These are phyloP conservation scores for Gloeopeniophorella convolvens DNA, from an alignment of 768 basidiomycete genomes.

Conservation along the genomic window DNA sequence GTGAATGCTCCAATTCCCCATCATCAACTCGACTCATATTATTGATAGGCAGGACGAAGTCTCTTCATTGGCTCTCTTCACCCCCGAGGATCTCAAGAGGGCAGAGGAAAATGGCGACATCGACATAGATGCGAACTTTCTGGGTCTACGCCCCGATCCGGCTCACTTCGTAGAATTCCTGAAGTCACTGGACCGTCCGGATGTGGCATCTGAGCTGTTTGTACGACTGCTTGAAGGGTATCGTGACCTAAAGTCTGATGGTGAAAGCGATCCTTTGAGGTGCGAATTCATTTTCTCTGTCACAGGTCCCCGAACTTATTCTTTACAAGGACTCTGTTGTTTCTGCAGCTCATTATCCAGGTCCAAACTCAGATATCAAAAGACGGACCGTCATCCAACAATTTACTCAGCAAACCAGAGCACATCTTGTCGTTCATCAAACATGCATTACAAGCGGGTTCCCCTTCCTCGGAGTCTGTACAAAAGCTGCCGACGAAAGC, in stretches of 20 bases:
- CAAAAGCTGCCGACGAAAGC: neutral
- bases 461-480: conserved; percentile 9
- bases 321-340: conserved; percentile 52
- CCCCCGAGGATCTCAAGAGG: conserved; percentile 41
- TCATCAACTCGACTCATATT: neutral
- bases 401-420: conserved; percentile 56
- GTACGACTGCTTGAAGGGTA: conserved; percentile 69
- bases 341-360: conserved; percentile 74
- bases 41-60: conserved; percentile 20
- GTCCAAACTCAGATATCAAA: conserved; percentile 67
- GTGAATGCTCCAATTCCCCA: neutral
- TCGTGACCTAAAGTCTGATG: conserved; percentile 33
- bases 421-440: conserved; percentile 81
- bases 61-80: conserved; percentile 38
- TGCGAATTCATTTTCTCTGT: conserved; percentile 25
- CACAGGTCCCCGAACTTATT: neutral
- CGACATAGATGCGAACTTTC: conserved; percentile 46
- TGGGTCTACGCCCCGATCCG: conserved; percentile 75
- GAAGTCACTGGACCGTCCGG: conserved; percentile 56
- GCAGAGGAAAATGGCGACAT: conserved; percentile 38
- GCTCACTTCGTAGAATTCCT: conserved; percentile 59
- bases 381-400: conserved; percentile 41
- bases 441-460: conserved; percentile 51
- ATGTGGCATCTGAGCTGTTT: conserved; percentile 69
- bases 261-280: conserved; percentile 47